These are phyloP conservation scores for Coniosporium apollinis DNA, from an alignment of 495 filamentous ascomycete genomes.

Conservation along the genomic window DNA sequence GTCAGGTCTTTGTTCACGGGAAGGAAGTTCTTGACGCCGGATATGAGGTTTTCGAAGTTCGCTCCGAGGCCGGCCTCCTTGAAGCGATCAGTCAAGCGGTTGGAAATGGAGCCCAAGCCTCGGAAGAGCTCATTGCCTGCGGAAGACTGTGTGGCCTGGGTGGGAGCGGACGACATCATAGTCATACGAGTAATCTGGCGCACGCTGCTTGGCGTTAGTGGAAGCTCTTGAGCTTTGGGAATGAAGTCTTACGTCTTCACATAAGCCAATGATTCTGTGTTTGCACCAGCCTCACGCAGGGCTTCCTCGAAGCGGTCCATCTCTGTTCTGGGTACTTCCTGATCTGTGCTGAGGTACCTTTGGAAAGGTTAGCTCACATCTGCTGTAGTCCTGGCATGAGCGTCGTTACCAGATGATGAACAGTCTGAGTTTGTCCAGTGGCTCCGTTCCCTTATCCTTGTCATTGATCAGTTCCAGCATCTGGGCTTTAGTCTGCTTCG, in stretches of 20 bases:
- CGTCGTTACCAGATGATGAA: conserved; percentile 99
- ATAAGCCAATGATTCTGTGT: conserved; percentile 64
- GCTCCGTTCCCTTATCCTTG: conserved; percentile 60
- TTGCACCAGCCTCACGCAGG: conserved; percentile 52
- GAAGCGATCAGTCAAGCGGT: conserved; percentile 78
- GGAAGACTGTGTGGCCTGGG: conserved; percentile 46
- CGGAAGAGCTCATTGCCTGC: conserved; percentile 61
- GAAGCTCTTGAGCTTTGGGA: neutral
- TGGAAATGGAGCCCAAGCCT: conserved; percentile 78
- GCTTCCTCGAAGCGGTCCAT: conserved; percentile 82
- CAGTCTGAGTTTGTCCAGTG: conserved; percentile 74
- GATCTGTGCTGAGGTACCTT: conserved; percentile 89
- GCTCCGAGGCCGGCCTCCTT: conserved; percentile 77
- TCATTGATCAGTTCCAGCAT: conserved; percentile 79
- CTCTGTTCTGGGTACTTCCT: conserved; percentile 64
- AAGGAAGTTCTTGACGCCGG: conserved; percentile 97
- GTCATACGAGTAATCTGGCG: conserved; percentile 96
- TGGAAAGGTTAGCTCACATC: too few relatives aligned
- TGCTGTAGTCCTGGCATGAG: too few relatives aligned
- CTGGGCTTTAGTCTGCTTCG: conserved; percentile 79
- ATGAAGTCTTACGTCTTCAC: conserved; percentile 45
- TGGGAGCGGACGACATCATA: conserved; percentile 80
- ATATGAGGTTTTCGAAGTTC: conserved; percentile 88
- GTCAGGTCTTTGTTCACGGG: conserved; percentile 91
- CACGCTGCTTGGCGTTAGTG: conserved; percentile 42